Conservation (phyloP, 2,329 filamentous ascomycete genomes). For the Venturia aucupariae region DNA sequence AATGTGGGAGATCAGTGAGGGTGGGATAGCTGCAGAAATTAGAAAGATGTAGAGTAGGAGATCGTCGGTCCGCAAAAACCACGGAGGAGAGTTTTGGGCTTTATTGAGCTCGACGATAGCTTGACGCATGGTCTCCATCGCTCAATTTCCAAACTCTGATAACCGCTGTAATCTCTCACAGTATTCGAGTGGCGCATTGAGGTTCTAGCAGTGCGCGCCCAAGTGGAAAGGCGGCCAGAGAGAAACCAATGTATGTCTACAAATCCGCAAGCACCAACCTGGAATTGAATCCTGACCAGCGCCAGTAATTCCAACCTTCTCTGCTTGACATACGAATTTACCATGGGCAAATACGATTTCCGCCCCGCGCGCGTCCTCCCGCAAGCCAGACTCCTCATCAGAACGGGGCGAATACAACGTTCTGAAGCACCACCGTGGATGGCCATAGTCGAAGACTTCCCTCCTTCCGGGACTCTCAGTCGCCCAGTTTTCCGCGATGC, state of each 20-base stretch:
- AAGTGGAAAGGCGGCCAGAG: neutral
- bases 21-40: neutral
- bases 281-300: neutral
- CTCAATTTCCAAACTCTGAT: neutral
- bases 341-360: slow-evolving; percentile 45
- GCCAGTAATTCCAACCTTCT: neutral
- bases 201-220: no score
- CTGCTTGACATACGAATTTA: slow-evolving; percentile 10
- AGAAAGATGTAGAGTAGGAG: neutral
- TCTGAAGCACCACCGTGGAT: slow-evolving; percentile 45
- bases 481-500: slow-evolving; percentile 44
- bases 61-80: neutral
- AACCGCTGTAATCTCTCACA: no score
- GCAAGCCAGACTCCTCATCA: slow-evolving; percentile 41
- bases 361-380: slow-evolving; percentile 43
- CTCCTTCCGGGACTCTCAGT: slow-evolving; percentile 50
- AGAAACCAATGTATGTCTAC: neutral
- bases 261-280: neutral
- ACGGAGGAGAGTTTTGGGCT: neutral
- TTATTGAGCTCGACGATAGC: neutral
- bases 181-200: neutral
- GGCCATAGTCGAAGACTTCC: slow-evolving; percentile 45
- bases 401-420: slow-evolving; percentile 30
- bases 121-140: neutral
- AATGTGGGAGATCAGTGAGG: neutral